Evolutionary conservation across 2,329 filamentous ascomycete species (phyloP).

Genomic region (Ascochyta pisi): DNA sequence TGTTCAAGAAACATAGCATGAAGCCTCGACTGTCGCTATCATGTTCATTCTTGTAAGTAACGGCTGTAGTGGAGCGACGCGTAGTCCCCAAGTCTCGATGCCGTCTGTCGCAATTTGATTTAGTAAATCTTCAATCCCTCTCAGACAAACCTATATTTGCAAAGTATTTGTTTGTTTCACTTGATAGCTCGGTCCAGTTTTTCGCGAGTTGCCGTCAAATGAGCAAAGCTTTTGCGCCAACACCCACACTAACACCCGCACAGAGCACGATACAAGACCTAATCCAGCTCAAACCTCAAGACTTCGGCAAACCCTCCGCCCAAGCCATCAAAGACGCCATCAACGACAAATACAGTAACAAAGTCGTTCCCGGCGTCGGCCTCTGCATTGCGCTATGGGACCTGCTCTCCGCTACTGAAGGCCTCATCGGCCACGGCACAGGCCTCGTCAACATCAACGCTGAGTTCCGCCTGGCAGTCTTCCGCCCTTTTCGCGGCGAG

Average conservation of each 20-base stretch:
- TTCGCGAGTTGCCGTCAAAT: neutral
- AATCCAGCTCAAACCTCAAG: slow-evolving; percentile 87
- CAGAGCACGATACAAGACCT: slow-evolving; percentile 94
- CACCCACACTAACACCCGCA: neutral
- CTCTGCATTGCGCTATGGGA: slow-evolving; percentile 95
- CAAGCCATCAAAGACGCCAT: slow-evolving; percentile 95
- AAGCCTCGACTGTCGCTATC: slow-evolving; percentile 22
- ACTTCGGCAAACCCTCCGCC: slow-evolving; percentile 83
- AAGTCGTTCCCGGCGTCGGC: slow-evolving; percentile 94
- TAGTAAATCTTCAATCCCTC: neutral
- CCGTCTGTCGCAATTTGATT: neutral
- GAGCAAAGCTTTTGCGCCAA: neutral
- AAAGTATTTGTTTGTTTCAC: neutral
- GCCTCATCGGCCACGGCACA: slow-evolving; percentile 89
- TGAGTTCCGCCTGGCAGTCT: slow-evolving; percentile 94
- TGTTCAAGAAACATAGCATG: slow-evolving; percentile 33
- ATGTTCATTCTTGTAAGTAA: slow-evolving; percentile 52
- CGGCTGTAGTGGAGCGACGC: neutral
- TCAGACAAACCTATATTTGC: neutral
- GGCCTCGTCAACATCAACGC: slow-evolving; percentile 95
- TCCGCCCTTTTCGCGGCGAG: slow-evolving; percentile 94
- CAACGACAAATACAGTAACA: slow-evolving; percentile 96
- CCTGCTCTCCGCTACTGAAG: slow-evolving; percentile 86
- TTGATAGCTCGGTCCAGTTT: neutral
- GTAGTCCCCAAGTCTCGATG: neutral